phyloP scores from a whole-genome alignment of 73 alveolate genomes.

The Tetrahymena borealis region DNA sequence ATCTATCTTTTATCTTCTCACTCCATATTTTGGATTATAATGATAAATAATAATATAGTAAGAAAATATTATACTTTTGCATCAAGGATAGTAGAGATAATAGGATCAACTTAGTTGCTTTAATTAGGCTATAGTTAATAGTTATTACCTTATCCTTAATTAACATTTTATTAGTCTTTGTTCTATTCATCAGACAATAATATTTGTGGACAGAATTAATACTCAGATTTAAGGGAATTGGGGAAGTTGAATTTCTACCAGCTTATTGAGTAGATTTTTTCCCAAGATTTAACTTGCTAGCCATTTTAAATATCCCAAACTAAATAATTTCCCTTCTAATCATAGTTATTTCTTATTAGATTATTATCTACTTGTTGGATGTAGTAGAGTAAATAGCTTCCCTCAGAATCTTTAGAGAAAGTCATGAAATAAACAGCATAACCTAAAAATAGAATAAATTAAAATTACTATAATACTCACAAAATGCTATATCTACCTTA shows the following conservation, averaged over 20 bases:
- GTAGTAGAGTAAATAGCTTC: conserved; percentile 7
- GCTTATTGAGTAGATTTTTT: conserved; percentile 7
- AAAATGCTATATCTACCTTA: background rate
- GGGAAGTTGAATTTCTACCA: conserved; percentile 37
- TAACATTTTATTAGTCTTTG: background rate
- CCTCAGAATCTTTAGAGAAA: conserved; percentile 20
- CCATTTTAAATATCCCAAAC: conserved; percentile 35
- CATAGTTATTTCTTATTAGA: conserved; percentile 22
- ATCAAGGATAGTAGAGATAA: conserved; percentile 31
- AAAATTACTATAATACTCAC: background rate
- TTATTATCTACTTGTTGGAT: conserved; percentile 15
- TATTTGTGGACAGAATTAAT: conserved; percentile 13
- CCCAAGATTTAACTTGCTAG: conserved; percentile 32
- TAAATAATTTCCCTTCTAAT: conserved; percentile 26
- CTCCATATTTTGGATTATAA: no score
- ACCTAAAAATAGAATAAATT: background rate
- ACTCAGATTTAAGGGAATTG: conserved; percentile 18
- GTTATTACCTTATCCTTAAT: background rate
- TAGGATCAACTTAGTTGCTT: background rate
- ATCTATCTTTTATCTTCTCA: no score
- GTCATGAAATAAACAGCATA: conserved; percentile 40
- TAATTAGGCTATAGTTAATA: background rate
- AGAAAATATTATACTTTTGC: background rate
- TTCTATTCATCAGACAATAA: background rate
- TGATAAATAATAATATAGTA: background rate